Evolutionary conservation across 108 stramenopile genomes (phyloP), one percentile per base, ranked within the genome.

Genomic region (Skeletonema potamos): DNA sequence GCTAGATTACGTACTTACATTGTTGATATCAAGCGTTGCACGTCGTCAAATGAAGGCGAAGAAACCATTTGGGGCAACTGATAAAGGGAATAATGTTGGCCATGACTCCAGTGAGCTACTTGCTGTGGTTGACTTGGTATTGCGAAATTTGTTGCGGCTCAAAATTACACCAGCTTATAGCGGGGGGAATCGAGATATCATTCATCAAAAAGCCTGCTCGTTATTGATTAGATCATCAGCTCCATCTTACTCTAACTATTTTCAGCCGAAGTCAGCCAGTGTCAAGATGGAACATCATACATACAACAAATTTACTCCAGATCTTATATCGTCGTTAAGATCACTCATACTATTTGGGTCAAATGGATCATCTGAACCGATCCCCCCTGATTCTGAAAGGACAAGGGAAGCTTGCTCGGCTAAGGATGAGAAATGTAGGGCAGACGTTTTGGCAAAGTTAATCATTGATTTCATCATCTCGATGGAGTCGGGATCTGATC

Each of bases 371-470:
- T 43, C 65, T 22, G 29, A 20, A 46, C 85, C 88, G 0, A 89
- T 91, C 58, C 89, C 89, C 8, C 43, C 68, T 17, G 62, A 79
- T 39, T 76, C 87, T 3, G 77, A 67, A n/a, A 48, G 64, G 22
- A 39, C 68, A 15, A 76, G 92, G 41, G 86, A 90, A 62, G 58
- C 77, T 24, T 91, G 84, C 43, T 75, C 88, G 13, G 29, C 62
- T 9, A 64, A 63, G 1, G 73, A 82, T 32, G 83, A 88, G 62
- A 81, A 77, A 74, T 55, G 72, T 2, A 79, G 83, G 51, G 74
- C 72, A 3, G 78, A 70, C 39, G 30, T 73, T 29, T 56, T 90
- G 22, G 72, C 86, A 51, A 68, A 54, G 57, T 63, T 88, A 26
- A 36, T 64, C 20, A 36, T 90, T n/a, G 77, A 81, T 22, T 58